A percentile compares a stretch with the other conserved stretches of the same genome.
phyloP scores from a whole-genome alignment of 352 stramenopile genomes.

The Phytophthora megakarya region DNA sequence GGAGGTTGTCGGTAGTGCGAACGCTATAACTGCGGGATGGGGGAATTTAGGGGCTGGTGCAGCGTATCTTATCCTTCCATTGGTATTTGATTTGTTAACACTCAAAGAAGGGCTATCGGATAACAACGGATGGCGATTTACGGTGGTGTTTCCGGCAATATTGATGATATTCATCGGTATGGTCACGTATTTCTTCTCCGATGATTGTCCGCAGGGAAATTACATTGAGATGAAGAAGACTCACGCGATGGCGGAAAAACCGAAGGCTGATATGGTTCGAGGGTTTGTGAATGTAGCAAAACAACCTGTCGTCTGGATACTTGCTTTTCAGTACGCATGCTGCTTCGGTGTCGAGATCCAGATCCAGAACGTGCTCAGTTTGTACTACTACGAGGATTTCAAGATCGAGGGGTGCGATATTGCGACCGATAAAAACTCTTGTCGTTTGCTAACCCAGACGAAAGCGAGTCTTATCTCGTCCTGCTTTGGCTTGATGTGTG shows the following conservation, averaged over 20 bases:
- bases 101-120: conserved; percentile 39
- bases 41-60: conserved; percentile 92
- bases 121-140: conserved; percentile 90
- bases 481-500: conserved; percentile 94
- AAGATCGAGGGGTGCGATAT: conserved; percentile 48
- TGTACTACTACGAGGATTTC: conserved; percentile 92
- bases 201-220: conserved; percentile 33
- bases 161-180: conserved; percentile 78
- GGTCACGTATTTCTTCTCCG: conserved; percentile 28
- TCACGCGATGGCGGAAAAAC: conserved; percentile 23
- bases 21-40: conserved; percentile 92
- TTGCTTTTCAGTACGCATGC: conserved; percentile 40
- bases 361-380: conserved; percentile 92
- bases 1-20: conserved; percentile 92
- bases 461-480: conserved; percentile 81
- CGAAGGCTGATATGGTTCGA: conserved; percentile 19
- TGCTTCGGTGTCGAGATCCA: conserved; percentile 95
- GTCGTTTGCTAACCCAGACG: conserved; percentile 34
- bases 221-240: conserved; percentile 21
- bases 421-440: conserved; percentile 11
- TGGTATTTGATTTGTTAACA: conserved; percentile 89
- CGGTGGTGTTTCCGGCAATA: conserved; percentile 84
- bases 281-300: conserved; percentile 46
- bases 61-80: conserved; percentile 84
- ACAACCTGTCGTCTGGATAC: conserved; percentile 82